phyloP scores from a whole-genome alignment of 2,329 filamentous ascomycete species.

The Phialemoniopsis sp. region DNA sequence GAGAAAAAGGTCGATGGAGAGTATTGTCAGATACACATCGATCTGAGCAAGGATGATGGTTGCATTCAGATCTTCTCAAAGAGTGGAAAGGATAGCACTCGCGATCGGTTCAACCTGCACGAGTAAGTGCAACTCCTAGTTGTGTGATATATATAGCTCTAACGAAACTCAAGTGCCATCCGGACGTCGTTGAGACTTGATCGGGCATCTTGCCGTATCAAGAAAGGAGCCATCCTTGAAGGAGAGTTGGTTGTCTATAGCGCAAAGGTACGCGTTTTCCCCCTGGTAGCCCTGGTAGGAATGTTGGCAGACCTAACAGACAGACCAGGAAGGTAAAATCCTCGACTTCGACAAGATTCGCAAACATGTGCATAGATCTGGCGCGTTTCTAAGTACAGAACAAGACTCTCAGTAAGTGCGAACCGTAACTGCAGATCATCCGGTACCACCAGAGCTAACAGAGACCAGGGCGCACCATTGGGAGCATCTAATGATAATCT shows the following conservation, averaged over 20 bases:
- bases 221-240: slow-evolving; percentile 69
- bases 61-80: slow-evolving; percentile 85
- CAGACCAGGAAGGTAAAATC: slow-evolving; percentile 49
- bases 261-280: slow-evolving; percentile 41
- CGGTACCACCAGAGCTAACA: slow-evolving; percentile 12
- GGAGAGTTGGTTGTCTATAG: slow-evolving; percentile 80
- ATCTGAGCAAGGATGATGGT: slow-evolving; percentile 47
- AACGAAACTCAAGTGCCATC: slow-evolving; percentile 42
- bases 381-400: slow-evolving; percentile 62
- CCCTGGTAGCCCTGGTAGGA: not conserved
- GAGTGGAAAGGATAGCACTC: slow-evolving; percentile 83
- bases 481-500: slow-evolving; percentile 59
- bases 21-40: slow-evolving; percentile 84
- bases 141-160: too few relatives aligned
- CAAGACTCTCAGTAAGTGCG: slow-evolving; percentile 61
- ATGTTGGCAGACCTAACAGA: not conserved
- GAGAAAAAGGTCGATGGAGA: slow-evolving; percentile 86
- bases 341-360: slow-evolving; percentile 78
- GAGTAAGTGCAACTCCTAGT: slow-evolving; percentile 29
- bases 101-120: slow-evolving; percentile 61
- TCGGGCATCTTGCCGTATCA: slow-evolving; percentile 51
- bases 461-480: slow-evolving; percentile 35
- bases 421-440: too few relatives aligned
- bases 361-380: slow-evolving; percentile 73
- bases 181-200: slow-evolving; percentile 61